Base-by-base conservation (phyloP, 1,284 basidiomycete genomes). In the Puccinia hordei region DNA sequence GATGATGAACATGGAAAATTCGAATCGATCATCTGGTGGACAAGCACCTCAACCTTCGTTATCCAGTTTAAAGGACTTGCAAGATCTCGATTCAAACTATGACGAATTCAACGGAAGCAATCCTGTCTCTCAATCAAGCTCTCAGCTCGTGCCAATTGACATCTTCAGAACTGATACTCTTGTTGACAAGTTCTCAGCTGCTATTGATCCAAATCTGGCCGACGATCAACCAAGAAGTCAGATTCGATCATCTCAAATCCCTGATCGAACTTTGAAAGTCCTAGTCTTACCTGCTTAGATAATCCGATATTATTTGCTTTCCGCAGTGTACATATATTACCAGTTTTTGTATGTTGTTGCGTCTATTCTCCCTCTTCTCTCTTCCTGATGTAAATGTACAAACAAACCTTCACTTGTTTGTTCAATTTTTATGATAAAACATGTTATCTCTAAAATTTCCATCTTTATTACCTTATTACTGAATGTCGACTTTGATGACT, bases 31-130 rank as follows among this genome's bases (percentile, higher is more conserved):
- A 22, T 24, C 63, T 46, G 9, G 35, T 5, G 66, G n/a, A 24
- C 41, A 49, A 30, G 38, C 15, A 1, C 41, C 46, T 22, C 66
- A 51, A 38, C 24, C 46, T 0, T 41, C 41, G 66, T 4, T 68
- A n/a, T n/a, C 66, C 15, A 68, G 66, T 24, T 49, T 68, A 41
- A 49, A 46, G 24, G 66, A 68, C 38, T n/a, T 68, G 17, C 41
- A 68, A 38, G 41, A 44, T 19, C 46, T 24, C 41, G 66, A 24
- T 27, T 68, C 66, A n/a, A 59, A n/a, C 24, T 33, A 59, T 33
- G 57, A 68, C 19, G 66, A 41, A 9, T 19, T 17, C 10, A 15
- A 49, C 19, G 41, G 41, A 9, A 2, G 15, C 10, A 15, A 27
- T 63, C 44, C 44, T 13, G 17, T n/a, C 66, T 12, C 66, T 27